Base-by-base conservation (phyloP, 1,284 basidiomycete genomes). In the Puccinia hordei region DNA sequence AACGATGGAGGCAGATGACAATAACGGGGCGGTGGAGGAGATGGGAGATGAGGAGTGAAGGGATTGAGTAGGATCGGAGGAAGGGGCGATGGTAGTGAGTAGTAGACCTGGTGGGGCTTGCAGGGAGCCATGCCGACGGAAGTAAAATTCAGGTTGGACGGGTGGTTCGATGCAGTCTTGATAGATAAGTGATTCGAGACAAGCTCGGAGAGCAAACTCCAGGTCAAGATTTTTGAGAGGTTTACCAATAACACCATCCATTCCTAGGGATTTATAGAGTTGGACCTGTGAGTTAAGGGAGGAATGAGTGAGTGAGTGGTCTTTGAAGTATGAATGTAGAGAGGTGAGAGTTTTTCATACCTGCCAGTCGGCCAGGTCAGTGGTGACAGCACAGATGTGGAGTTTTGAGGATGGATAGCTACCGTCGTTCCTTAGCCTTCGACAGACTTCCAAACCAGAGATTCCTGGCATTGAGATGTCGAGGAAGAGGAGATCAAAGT, bases 211-310 rank as follows among this genome's bases (percentile, higher is more conserved):
- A 9, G 77, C 77, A 17, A 68, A 63, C 46, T 57, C n/a, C 12
- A 79, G 55, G 30, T 79, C 68, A 24, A 27, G 55, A 24, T 79
- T 53, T 55, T 72, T 79, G 30, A 79, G 55, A 13, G 77, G 77
- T 72, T 79, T 79, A 1, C 66, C 77, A 35, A 79, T 79, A 1
- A 79, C 77, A 8, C 77, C 77, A 63, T 79, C 57, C 77, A 79
- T 79, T 0, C 53, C 66, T 1, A 59, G 17, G 30, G 33, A 27
- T 69, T 46, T 24, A 27, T 79, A 79, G 5, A 61, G 65, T 27
- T 72, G 35, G 33, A 79, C 55, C 77, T 79, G 68, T 46, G 27
- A 24, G 33, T 53, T 55, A 22, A 44, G 46, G 63, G 35, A 13
- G 38, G 57, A 35, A 33, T 63, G 30, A 3, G 22, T 59, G 27